These are phyloP conservation scores for Alternaria brassicicola DNA, from an alignment of 2,329 filamentous ascomycete genomes.

Conservation along the genomic window DNA sequence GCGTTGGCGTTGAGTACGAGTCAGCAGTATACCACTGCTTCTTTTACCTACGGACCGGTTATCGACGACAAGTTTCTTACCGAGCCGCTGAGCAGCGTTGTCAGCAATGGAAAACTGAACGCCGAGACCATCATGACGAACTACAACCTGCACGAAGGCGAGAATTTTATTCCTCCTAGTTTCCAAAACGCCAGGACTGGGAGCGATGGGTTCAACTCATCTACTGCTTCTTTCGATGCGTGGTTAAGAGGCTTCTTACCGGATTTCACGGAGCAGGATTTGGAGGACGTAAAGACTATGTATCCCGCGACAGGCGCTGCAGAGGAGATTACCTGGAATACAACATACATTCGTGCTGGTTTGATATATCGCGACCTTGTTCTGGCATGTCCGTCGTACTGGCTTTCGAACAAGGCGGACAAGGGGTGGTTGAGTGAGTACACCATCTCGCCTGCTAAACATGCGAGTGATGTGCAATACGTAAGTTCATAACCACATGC, in stretches of 20 bases:
- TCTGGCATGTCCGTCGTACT: constrained; percentile 65
- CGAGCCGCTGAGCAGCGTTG: constrained; percentile 55
- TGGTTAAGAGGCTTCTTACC: constrained; percentile 65
- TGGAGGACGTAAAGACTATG: constrained; percentile 50
- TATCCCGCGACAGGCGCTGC: constrained; percentile 58
- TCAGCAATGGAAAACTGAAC: constrained; percentile 50
- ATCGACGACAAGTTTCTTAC: constrained; percentile 62
- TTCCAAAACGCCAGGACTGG: constrained; percentile 47
- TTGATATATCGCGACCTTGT: constrained; percentile 65
- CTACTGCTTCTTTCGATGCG: constrained; percentile 54
- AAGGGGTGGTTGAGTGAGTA: constrained; percentile 65
- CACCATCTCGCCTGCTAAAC: constrained; percentile 63
- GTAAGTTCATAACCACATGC: constrained; percentile 50
- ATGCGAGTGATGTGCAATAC: constrained; percentile 61
- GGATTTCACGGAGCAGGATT: constrained; percentile 49
- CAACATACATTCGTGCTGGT: constrained; percentile 60
- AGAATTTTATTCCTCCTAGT: constrained; percentile 64
- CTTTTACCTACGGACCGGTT: constrained; percentile 66
- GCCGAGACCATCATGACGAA: constrained; percentile 58
- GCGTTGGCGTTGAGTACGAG: constrained; percentile 56
- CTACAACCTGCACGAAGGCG: constrained; percentile 68
- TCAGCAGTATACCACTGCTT: constrained; percentile 61
- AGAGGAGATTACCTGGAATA: constrained; percentile 59
- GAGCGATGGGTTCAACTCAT: constrained; percentile 58
- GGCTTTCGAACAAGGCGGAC: constrained; percentile 57